Conservation (phyloP, 2,329 filamentous ascomycete genomes). For the Claviceps pazoutovae region DNA sequence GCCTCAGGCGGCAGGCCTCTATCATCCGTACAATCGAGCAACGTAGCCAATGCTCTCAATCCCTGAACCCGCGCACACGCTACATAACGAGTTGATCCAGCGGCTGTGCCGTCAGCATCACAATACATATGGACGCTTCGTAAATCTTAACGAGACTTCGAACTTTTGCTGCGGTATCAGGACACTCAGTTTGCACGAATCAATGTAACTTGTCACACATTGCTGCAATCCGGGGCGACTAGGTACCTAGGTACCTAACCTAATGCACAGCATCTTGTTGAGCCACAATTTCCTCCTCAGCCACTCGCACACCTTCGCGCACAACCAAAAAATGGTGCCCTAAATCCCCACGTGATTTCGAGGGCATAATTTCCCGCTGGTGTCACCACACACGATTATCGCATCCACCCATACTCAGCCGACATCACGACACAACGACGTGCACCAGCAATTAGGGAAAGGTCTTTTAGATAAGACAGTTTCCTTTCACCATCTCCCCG, state of each 20-base stretch:
- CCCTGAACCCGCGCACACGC: too few relatives aligned
- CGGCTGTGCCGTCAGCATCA: neutral
- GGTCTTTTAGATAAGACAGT: slow-evolving; percentile 33
- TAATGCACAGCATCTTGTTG: too few relatives aligned
- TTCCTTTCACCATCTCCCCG: slow-evolving; percentile 24
- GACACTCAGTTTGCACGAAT: neutral
- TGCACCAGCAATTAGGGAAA: slow-evolving; percentile 25
- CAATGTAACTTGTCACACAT: too few relatives aligned
- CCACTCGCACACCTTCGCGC: neutral
- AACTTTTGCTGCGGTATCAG: neutral
- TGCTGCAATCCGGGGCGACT: too few relatives aligned
- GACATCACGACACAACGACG: slow-evolving; percentile 25
- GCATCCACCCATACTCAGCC: slow-evolving; percentile 20
- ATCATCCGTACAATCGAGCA: too few relatives aligned
- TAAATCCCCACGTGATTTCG: slow-evolving; percentile 21
- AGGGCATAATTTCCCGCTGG: slow-evolving; percentile 23
- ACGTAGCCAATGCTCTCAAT: too few relatives aligned
- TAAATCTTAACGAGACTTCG: neutral
- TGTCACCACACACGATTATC: slow-evolving; percentile 21
- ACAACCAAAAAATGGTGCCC: slow-evolving; percentile 11
- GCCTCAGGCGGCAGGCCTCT: too few relatives aligned
- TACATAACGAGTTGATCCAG: too few relatives aligned
- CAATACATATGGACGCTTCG: neutral
- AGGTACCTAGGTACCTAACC: too few relatives aligned
- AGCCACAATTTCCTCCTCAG: neutral